Conservation (phyloP, 169 alveolate genomes). For the Cryptosporidium sp. region DNA sequence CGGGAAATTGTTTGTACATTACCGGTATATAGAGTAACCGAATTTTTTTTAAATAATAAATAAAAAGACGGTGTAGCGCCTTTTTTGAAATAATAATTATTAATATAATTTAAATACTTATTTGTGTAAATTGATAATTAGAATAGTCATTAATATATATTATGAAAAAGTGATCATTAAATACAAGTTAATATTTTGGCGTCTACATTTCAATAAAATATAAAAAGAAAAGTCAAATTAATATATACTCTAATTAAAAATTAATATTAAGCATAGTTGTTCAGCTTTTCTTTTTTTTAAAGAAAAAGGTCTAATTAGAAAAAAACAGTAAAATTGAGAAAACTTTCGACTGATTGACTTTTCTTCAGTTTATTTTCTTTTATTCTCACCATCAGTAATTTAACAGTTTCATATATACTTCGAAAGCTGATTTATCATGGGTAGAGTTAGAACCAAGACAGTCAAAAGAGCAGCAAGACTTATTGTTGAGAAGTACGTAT, state of each 20-base stretch:
- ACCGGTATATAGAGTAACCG: not conserved
- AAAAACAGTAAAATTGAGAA: not conserved
- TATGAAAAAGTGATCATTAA: constrained; percentile 3
- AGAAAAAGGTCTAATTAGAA: not conserved
- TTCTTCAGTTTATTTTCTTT: constrained; percentile 15
- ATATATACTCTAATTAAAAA: not conserved
- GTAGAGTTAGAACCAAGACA: constrained; percentile 99
- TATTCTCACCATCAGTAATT: not conserved
- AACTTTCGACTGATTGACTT: not conserved
- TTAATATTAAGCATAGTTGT: not conserved
- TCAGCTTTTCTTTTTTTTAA: not conserved
- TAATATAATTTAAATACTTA: not conserved
- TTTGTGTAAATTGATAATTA: not conserved
- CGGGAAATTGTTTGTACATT: not conserved
- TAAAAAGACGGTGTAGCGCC: constrained; percentile 8
- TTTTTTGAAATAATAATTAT: not conserved
- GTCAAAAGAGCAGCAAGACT: constrained; percentile 99
- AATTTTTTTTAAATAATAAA: not conserved
- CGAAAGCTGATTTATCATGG: constrained; percentile 83
- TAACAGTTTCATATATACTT: not conserved
- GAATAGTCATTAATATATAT: not conserved
- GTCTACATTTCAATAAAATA: constrained; percentile 2
- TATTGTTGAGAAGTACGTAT: constrained; percentile 98
- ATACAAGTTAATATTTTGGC: not conserved
- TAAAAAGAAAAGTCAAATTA: not conserved